These are phyloP conservation scores for Penicillium bialowiezense DNA, from an alignment of 495 filamentous ascomycete genomes.

Conservation along the genomic window DNA sequence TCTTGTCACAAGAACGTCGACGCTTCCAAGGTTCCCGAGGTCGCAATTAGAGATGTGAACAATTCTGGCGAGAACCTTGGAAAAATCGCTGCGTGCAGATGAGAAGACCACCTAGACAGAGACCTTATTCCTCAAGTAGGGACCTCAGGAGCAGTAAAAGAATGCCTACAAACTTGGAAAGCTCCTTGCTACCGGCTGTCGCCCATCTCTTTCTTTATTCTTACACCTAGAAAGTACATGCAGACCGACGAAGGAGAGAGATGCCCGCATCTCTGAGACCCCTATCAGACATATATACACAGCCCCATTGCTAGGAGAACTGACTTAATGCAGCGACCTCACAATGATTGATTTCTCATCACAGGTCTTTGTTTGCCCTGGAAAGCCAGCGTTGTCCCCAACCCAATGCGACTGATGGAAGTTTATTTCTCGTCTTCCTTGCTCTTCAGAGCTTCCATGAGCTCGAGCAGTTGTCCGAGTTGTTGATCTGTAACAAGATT, in stretches of 20 bases:
- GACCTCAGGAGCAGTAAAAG: no score
- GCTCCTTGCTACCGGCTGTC: no score
- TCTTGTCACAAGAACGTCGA: no score
- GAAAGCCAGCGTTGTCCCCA: neutral
- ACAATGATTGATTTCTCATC: neutral
- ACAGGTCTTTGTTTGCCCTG: neutral
- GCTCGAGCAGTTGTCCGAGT: constrained; percentile 86
- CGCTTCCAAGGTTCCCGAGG: no score
- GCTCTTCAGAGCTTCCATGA: constrained; percentile 77
- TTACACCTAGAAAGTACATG: constrained; percentile 22
- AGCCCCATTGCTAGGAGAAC: neutral
- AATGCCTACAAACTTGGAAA: no score
- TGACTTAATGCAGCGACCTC: neutral
- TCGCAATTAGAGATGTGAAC: no score
- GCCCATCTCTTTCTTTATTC: constrained; percentile 2
- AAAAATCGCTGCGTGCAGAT: no score
- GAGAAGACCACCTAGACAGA: no score
- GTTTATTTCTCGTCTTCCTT: constrained; percentile 20
- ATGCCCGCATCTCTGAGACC: constrained; percentile 20
- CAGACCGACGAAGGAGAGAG: neutral
- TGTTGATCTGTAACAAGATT: constrained; percentile 68
- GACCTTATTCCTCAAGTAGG: no score
- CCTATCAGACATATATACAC: neutral
- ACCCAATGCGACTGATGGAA: neutral
- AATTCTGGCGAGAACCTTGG: no score